Evolutionary conservation across 2,329 filamentous ascomycete genomes (phyloP), one percentile per base, ranked within the genome.

Genomic region (Periconia sp.): DNA sequence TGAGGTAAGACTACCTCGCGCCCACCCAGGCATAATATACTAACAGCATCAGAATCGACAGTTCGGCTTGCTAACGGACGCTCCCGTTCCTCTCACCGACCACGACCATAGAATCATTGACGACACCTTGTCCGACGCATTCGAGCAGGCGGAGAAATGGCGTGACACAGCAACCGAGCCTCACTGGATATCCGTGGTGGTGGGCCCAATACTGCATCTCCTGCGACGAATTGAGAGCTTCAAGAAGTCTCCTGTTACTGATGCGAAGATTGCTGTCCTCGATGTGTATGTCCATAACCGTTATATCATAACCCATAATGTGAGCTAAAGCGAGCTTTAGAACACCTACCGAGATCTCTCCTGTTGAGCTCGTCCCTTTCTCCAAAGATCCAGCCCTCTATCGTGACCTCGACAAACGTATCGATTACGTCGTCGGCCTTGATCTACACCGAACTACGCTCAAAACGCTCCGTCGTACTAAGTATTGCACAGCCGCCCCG

Each of bases 151-250:
- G 35, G 48, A 59, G 54, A 57, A 50, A 54, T 59, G 54, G 49
- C 54, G 56, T 45, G 44, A 56, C 48, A 52, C 49, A 47, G 47
- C 50, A 35, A 59, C 50, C 27, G 51, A 59, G 41, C 23, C 56
- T 31, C 54, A 59, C 49, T 59, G 50, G 54, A 54, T 48, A 51
- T 56, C 54, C 11, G 54, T 54, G 13, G 56, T 59, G 45, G 54
- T 59, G 23, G 17, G 35, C 35, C 85, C 47, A 19, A 50, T 50
- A 50, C 43, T 52, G 20, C 51, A 56, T 50, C 51, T 57, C 23
- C 44, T 57, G 30, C 54, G 48, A 18, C 50, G 48, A 35, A 52
- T n/a, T n/a, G n/a, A n/a, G n/a, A n/a, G n/a, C n/a, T n/a, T n/a
- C n/a, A n/a, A n/a, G n/a, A n/a, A n/a, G 3, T 46, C 47, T 49